phyloP scores from a whole-genome alignment of 805 yeast genomes.

The Barnettozyma wickerhamii region DNA sequence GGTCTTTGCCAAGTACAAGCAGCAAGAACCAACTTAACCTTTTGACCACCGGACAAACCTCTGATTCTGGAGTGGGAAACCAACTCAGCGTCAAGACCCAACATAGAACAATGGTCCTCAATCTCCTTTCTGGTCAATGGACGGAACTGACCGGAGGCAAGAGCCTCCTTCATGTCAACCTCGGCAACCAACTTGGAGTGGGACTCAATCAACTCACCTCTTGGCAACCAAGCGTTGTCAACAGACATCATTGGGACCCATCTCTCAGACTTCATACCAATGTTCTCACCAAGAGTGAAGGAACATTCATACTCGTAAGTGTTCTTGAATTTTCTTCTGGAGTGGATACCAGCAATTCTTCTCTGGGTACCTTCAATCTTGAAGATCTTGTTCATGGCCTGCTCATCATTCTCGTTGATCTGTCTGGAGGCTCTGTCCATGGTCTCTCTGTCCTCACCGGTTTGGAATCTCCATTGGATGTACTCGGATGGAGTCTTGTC shows the following conservation, averaged over 20 bases:
- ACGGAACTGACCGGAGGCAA: constrained; percentile 99
- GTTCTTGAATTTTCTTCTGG: constrained; percentile 99
- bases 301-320: constrained; percentile 99
- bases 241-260: constrained; percentile 99
- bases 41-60: constrained; percentile 99
- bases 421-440: constrained; percentile 99
- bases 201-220: constrained; percentile 96
- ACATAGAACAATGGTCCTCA: constrained; percentile 97
- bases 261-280: constrained; percentile 98
- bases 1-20: constrained; percentile 99
- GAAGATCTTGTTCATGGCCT: constrained; percentile 99
- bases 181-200: constrained; percentile 99
- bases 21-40: constrained; percentile 98
- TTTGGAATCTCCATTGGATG: constrained; percentile 99
- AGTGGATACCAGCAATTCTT: constrained; percentile 89
- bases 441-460: constrained; percentile 99
- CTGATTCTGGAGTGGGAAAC: constrained; percentile 99
- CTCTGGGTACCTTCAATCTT: constrained; percentile 98
- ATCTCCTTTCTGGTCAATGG: constrained; percentile 99
- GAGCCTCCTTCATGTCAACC: constrained; percentile 99
- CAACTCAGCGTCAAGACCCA: constrained; percentile 98
- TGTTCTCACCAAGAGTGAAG: constrained; percentile 95
- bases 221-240: constrained; percentile 99
- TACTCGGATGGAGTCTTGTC: constrained; percentile 99
- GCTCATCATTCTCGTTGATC: constrained; percentile 94